These are phyloP conservation scores for Artemisia argyi DNA, from an alignment of 129 eudicot genomes.

Conservation along the genomic window DNA sequence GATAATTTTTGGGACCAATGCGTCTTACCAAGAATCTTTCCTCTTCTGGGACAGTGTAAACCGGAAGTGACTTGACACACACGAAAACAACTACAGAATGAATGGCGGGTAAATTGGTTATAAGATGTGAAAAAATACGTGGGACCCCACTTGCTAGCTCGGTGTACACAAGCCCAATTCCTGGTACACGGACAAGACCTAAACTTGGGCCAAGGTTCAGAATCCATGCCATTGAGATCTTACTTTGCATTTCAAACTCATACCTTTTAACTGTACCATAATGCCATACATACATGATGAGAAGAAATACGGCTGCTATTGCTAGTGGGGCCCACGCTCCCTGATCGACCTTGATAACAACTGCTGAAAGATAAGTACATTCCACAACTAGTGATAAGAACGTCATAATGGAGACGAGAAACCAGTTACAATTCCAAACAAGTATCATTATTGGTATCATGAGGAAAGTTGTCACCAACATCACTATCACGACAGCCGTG, in stretches of 20 bases:
- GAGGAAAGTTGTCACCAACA: slow-evolving; percentile 10
- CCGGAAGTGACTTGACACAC: slow-evolving; percentile 88
- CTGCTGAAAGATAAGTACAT: slow-evolving; percentile 13
- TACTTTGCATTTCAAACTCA: slow-evolving; percentile 77
- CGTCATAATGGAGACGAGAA: background rate
- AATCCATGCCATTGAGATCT: slow-evolving; percentile 84
- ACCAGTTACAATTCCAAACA: slow-evolving; percentile 12
- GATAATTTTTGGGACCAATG: slow-evolving; percentile 76
- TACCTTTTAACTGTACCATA: slow-evolving; percentile 81
- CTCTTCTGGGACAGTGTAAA: slow-evolving; percentile 80
- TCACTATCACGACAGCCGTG: slow-evolving; percentile 10
- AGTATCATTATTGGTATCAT: slow-evolving; percentile 10
- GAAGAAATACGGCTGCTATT: slow-evolving; percentile 71
- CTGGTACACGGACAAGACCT: slow-evolving; percentile 89
- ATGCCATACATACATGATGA: slow-evolving; percentile 90
- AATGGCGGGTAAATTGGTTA: slow-evolving; percentile 87
- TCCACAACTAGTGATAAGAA: slow-evolving; percentile 6
- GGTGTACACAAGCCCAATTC: slow-evolving; percentile 85
- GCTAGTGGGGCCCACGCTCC: slow-evolving; percentile 92
- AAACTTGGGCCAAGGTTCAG: slow-evolving; percentile 84
- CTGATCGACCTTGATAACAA: background rate
- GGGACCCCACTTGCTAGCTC: slow-evolving; percentile 93
- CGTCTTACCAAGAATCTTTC: slow-evolving; percentile 80
- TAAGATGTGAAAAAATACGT: slow-evolving; percentile 78
- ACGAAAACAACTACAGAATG: slow-evolving; percentile 78